Percentiles rank a stretch among this genome's conserved stretches.
Evolutionary conservation across 768 basidiomycete genomes (phyloP).

Genomic region (Lactarius evosmus): DNA sequence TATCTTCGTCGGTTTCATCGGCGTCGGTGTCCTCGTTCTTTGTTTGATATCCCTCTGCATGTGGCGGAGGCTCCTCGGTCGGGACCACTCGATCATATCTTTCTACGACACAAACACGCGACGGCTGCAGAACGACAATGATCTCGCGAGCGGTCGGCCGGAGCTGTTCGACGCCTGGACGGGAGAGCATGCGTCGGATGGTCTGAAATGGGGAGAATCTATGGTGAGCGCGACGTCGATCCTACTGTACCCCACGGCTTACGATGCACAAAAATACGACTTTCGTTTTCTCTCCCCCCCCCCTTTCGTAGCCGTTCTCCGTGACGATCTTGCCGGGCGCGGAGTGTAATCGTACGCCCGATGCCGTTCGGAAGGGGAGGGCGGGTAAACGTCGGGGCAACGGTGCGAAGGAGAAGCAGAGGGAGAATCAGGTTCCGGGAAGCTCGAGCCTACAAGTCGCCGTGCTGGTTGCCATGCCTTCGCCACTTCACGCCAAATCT

Average conservation of each 20-base stretch:
- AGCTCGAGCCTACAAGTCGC: conserved; percentile 15
- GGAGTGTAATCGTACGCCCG: background rate
- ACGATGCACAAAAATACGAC: background rate
- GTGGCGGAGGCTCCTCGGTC: conserved; percentile 12
- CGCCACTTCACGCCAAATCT: background rate
- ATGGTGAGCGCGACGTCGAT: conserved; percentile 18
- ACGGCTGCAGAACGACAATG: background rate
- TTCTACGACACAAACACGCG: background rate
- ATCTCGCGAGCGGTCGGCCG: conserved; percentile 2
- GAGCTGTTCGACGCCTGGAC: conserved; percentile 25
- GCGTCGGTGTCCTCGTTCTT: conserved; percentile 12
- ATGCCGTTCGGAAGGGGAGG: background rate
- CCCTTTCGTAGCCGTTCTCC: conserved; percentile 14
- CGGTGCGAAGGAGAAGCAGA: background rate
- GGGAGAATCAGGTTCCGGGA: background rate
- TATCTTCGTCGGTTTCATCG: conserved; percentile 20
- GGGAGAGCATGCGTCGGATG: background rate
- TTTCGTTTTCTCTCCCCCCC: background rate
- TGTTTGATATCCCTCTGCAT: conserved; percentile 6
- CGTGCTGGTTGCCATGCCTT: conserved; percentile 28
- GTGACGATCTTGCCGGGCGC: conserved; percentile 3
- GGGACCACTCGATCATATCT: background rate
- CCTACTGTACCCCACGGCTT: background rate
- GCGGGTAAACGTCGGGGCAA: background rate
- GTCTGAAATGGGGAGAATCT: conserved; percentile 11